Evolutionary conservation across 257 asterid genomes (phyloP).

Genomic region (Knoxia roxburghii): DNA sequence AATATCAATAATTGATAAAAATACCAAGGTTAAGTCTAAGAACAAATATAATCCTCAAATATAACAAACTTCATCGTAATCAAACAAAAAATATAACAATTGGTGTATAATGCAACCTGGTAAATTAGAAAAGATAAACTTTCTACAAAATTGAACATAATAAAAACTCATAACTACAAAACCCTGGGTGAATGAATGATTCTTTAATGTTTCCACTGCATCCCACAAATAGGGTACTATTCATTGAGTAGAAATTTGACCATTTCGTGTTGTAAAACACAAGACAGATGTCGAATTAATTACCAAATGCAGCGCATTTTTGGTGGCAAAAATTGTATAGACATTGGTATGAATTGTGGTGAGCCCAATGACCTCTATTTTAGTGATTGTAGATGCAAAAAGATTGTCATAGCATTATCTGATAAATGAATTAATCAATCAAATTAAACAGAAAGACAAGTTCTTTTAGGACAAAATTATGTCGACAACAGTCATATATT

Average conservation of each 20-base stretch:
- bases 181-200: too few species aligned
- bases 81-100: too few species aligned
- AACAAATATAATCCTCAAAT: neutral
- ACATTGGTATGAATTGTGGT: conserved; percentile 91
- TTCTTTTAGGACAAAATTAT: neutral
- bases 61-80: too few species aligned
- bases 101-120: neutral
- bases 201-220: neutral
- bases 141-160: too few species aligned
- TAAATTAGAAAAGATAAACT: neutral
- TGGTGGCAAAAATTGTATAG: conserved; percentile 91
- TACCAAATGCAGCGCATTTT: conserved; percentile 96
- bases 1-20: neutral
- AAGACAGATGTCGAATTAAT: neutral
- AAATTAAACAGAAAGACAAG: neutral
- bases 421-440: conserved; percentile 8
- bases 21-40: neutral
- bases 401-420: conserved; percentile 99
- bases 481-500: neutral
- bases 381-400: conserved; percentile 89
- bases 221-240: neutral
- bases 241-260: neutral
- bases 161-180: too few species aligned
- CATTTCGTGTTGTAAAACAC: neutral
- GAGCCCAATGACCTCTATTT: conserved; percentile 88